A percentile compares a stretch with the other conserved stretches of the same genome.
Evolutionary conservation across 2,329 filamentous ascomycete species (phyloP).

Genomic region (Microsporum audouinii): DNA sequence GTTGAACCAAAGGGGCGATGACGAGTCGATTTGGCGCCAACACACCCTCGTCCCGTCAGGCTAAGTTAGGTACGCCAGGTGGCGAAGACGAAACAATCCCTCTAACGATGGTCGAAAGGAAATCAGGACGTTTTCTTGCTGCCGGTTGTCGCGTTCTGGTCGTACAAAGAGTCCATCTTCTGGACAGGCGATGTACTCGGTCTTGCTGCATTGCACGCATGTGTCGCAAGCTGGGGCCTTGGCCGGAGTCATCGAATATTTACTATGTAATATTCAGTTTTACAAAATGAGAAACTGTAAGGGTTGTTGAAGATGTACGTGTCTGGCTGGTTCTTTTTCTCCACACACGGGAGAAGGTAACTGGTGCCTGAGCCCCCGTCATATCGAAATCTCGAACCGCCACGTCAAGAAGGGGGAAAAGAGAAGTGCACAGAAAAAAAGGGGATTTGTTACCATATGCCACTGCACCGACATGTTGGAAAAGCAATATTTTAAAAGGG

Average conservation of each 20-base stretch:
- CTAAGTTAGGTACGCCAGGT: not conserved
- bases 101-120: not conserved
- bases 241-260: too few relatives aligned
- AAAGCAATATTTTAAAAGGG: not conserved
- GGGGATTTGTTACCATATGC: not conserved
- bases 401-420: not conserved
- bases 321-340: not conserved
- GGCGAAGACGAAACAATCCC: not conserved
- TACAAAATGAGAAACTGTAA: too few relatives aligned
- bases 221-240: not conserved
- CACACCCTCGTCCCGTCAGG: not conserved
- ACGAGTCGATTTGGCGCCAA: conserved; percentile 1
- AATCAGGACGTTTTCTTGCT: not conserved
- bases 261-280: too few relatives aligned
- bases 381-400: not conserved
- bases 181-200: not conserved
- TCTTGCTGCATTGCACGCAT: not conserved
- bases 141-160: not conserved
- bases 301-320: not conserved
- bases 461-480: not conserved
- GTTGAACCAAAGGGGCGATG: not conserved
- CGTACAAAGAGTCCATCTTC: not conserved
- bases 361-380: not conserved
- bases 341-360: conserved; percentile 1
- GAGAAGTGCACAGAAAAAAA: not conserved